Evolutionary conservation across 768 basidiomycete species (phyloP), one percentile per base, ranked within the genome.

Genomic region (Amanita polypyramis): DNA sequence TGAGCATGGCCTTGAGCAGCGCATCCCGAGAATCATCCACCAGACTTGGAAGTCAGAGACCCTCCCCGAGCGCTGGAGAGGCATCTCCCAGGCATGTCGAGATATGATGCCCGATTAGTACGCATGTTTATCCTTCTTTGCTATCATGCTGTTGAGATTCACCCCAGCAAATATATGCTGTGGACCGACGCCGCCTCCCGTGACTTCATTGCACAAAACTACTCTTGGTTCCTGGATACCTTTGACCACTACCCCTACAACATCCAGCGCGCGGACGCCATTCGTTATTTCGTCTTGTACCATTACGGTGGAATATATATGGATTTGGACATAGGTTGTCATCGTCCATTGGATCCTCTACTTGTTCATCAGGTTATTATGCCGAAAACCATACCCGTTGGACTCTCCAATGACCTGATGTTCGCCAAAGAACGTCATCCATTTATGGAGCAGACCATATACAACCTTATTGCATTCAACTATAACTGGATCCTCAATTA

Each of bases 31-130:
- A 43, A 88, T 99, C 50, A 77, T 99, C 41, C 96, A 99, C 65
- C 95, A 97, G 76, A 98, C 96, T 19, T 99, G 96, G 96, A 96
- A 94, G 72, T 81, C 85, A 8, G 85, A 94, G 47, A 77, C 76
- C 0, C 71, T 99, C 19, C 96, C 96, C 2, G 65, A 70, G 37
- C 75, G 77, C 51, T 99, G 94, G 94, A 75, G 76, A 52, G 69
- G 67, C 34, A 74, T 93, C 38, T 92, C 92, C 21, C 75, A 89
- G 62, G 80, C 72, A 23, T 98, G 96, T 68, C 76, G 83, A 50
- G 79, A 86, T 57, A 82, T 96, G 74, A 93, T 94, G 82, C 77
- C 89, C 5, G 93, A 96, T 74, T 99, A 96, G 94, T 96, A 62
- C 58, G 93, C 79, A 45, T 27, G 3, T 23, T 29, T 47, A 44